Evolutionary conservation across 1,284 basidiomycete species (phyloP).

Genomic region (Ceratobasidium papillatum): DNA sequence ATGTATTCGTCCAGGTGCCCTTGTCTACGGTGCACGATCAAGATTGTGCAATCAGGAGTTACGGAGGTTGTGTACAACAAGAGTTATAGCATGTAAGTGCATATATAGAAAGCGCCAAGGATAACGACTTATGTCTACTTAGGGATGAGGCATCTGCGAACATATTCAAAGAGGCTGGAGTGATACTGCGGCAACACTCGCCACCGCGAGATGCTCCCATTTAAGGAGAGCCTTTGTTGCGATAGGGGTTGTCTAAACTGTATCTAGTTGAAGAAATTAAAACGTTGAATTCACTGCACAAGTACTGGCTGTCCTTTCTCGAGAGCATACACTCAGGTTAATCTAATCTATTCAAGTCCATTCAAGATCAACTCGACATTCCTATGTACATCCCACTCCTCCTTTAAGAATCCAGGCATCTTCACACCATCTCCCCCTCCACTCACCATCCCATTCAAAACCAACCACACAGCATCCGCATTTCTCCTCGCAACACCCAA

Average conservation of each 20-base stretch:
- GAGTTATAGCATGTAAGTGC: constrained; percentile 89
- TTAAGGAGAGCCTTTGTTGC: not conserved
- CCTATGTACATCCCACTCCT: constrained; percentile 66
- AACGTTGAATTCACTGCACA: too few species aligned
- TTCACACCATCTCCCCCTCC: constrained; percentile 41
- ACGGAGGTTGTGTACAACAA: constrained; percentile 95
- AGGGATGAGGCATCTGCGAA: constrained; percentile 83
- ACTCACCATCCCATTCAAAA: constrained; percentile 65
- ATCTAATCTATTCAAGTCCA: constrained; percentile 36
- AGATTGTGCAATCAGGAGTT: constrained; percentile 96
- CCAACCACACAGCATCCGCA: constrained; percentile 84
- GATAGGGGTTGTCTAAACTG: not conserved
- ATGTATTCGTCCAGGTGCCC: constrained; percentile 82
- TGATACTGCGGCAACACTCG: constrained; percentile 74
- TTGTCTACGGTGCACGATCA: constrained; percentile 94
- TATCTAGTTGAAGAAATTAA: too few species aligned
- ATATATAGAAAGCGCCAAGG: not conserved
- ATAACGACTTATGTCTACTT: constrained; percentile 10
- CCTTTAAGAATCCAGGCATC: constrained; percentile 60
- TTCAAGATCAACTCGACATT: constrained; percentile 63
- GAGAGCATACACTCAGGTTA: not conserved
- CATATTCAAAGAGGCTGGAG: constrained; percentile 80
- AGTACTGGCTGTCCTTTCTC: too few species aligned
- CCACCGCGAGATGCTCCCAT: constrained; percentile 46
- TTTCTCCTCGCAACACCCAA: constrained; percentile 66